phyloP scores from a whole-genome alignment of 2,329 filamentous ascomycete genomes.

The Helicocarpus griseus region DNA sequence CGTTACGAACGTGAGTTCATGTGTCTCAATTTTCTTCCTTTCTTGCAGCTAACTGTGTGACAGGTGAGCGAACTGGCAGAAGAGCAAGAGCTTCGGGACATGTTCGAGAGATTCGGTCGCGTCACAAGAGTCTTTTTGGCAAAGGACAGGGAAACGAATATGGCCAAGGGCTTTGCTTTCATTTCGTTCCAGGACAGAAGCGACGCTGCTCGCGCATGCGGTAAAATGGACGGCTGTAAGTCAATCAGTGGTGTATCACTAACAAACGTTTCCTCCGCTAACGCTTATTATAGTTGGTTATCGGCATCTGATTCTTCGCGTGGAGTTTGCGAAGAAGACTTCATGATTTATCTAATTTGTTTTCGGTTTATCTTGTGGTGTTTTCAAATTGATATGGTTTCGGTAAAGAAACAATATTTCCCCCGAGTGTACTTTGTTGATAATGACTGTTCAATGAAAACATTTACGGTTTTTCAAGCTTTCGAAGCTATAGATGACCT shows the following conservation, averaged over 20 bases:
- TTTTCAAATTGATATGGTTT: constrained; percentile 7
- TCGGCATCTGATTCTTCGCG: constrained; percentile 43
- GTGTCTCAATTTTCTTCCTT: constrained; percentile 2
- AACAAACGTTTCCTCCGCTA: constrained; percentile 5
- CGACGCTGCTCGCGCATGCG: constrained; percentile 85
- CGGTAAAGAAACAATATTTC: constrained; percentile 6
- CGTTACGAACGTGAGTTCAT: constrained; percentile 80
- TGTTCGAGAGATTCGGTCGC: constrained; percentile 95
- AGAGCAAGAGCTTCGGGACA: constrained; percentile 86
- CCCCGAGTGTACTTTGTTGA: not conserved
- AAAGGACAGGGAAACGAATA: constrained; percentile 91
- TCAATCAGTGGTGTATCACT: constrained; percentile 13
- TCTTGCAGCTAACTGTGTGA: constrained; percentile 10
- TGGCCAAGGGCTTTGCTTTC: constrained; percentile 98
- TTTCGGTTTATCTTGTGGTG: constrained; percentile 7
- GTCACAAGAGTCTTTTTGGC: constrained; percentile 96
- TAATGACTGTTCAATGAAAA: constrained; percentile 1
- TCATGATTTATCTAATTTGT: constrained; percentile 14
- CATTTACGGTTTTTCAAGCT: not conserved
- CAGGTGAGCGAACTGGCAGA: constrained; percentile 95
- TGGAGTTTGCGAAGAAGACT: constrained; percentile 43
- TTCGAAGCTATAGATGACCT: not conserved
- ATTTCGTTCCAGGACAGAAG: constrained; percentile 88
- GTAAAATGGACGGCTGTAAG: constrained; percentile 92
- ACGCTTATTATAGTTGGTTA: constrained; percentile 35